Evolutionary conservation across 176 grass and related monocot genomes (phyloP).

Genomic region (Hordeum vulgare): DNA sequence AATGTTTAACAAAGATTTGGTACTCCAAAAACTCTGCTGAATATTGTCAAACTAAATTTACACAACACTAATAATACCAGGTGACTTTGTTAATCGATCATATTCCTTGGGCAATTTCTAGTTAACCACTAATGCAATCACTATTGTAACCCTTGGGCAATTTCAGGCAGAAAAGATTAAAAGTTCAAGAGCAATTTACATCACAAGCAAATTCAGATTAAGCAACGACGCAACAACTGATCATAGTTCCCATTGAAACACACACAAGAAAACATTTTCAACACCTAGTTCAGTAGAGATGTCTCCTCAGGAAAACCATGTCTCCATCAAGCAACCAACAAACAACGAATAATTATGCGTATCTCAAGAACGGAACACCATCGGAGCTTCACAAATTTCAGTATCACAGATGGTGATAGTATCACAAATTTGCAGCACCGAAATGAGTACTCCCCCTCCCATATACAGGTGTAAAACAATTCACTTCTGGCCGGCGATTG

Average conservation of each 20-base stretch:
- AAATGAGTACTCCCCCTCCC: not conserved
- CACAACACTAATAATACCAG: too few species aligned
- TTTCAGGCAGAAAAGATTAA: too few species aligned
- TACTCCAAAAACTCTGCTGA: too few species aligned
- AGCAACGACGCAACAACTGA: not conserved
- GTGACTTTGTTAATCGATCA: too few species aligned
- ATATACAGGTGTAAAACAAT: not conserved
- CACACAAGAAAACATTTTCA: not conserved
- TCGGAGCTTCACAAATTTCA: not conserved
- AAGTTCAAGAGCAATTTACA: too few species aligned
- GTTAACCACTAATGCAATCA: too few species aligned
- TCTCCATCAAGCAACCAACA: not conserved
- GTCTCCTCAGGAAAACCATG: not conserved
- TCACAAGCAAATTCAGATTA: too few species aligned
- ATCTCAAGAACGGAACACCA: not conserved
- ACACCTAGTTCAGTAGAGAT: not conserved
- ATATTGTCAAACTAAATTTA: too few species aligned
- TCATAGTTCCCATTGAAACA: slow-evolving; percentile 1
- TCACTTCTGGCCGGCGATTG: not conserved
- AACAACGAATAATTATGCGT: not conserved
- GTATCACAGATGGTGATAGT: too few species aligned
- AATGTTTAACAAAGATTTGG: too few species aligned
- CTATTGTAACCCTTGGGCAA: too few species aligned
- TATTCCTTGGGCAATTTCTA: too few species aligned
- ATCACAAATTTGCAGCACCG: not conserved